phyloP scores from a whole-genome alignment of 306 rosid genomes.

The Rosa persica region DNA sequence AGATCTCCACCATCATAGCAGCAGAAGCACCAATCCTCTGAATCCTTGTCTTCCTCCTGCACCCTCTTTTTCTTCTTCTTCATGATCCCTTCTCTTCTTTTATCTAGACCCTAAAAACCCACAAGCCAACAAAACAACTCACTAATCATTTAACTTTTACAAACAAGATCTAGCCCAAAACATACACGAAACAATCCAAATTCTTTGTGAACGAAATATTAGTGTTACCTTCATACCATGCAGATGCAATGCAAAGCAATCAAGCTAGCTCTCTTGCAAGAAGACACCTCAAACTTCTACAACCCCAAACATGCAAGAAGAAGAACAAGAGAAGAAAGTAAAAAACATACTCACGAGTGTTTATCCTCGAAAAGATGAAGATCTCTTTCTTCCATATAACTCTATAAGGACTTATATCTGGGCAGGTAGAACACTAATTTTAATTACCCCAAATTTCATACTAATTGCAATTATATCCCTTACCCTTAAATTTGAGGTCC shows the following conservation, averaged over 20 bases:
- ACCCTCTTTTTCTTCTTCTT: neutral
- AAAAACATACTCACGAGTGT: neutral
- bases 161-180: neutral
- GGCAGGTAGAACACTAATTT: neutral
- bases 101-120: neutral
- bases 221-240: neutral
- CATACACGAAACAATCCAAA: neutral
- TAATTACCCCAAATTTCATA: neutral
- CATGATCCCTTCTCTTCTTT: neutral
- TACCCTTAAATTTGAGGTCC: neutral
- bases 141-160: neutral
- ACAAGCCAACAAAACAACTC: neutral
- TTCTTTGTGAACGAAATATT: neutral
- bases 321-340: neutral
- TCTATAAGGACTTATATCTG: neutral
- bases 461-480: neutral
- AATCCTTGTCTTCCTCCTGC: slow-evolving; percentile 9
- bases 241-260: neutral
- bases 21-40: slow-evolving; percentile 54
- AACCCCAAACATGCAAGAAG: neutral
- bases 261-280: neutral
- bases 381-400: neutral
- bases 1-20: slow-evolving; percentile 58
- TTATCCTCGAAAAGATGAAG: neutral
- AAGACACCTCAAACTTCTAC: neutral